These are phyloP conservation scores for Eucommia ulmoides DNA, from an alignment of 257 asterid species.

Conservation along the genomic window DNA sequence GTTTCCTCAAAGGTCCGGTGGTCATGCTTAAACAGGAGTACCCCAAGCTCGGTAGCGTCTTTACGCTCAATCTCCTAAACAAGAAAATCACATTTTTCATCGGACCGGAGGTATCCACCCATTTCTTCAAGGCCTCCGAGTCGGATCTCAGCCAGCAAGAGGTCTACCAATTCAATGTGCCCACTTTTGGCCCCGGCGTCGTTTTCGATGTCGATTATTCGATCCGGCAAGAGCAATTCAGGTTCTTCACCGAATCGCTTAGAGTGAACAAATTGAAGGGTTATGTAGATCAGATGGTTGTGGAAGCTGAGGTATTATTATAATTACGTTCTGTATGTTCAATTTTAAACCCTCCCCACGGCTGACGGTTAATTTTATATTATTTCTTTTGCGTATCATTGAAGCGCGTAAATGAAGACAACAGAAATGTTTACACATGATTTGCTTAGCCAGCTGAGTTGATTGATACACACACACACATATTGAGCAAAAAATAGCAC, in stretches of 20 bases:
- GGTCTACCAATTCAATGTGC: constrained; percentile 90
- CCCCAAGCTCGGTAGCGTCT: constrained; percentile 87
- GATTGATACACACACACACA: no score
- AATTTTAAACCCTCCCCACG: background rate
- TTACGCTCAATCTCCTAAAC: constrained; percentile 51
- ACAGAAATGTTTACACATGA: no score
- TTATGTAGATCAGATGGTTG: constrained; percentile 82
- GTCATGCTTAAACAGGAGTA: constrained; percentile 85
- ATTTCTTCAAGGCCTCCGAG: constrained; percentile 90
- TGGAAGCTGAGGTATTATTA: constrained; percentile 64
- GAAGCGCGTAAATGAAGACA: background rate
- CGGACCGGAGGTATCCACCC: constrained; percentile 94
- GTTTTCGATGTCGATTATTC: constrained; percentile 90
- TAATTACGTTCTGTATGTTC: background rate
- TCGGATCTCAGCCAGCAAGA: constrained; percentile 94
- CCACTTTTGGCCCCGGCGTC: constrained; percentile 93
- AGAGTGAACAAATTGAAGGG: constrained; percentile 73
- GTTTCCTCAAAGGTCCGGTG: constrained; percentile 73
- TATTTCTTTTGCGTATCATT: background rate
- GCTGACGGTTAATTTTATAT: background rate
- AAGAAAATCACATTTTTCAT: constrained; percentile 81
- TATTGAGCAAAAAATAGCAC: no score
- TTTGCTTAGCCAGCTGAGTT: no score
- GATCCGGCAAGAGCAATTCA: constrained; percentile 85
- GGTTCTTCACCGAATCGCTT: constrained; percentile 89